Base-by-base conservation (phyloP, 2,329 filamentous ascomycete species). In the Madurella fahalii region DNA sequence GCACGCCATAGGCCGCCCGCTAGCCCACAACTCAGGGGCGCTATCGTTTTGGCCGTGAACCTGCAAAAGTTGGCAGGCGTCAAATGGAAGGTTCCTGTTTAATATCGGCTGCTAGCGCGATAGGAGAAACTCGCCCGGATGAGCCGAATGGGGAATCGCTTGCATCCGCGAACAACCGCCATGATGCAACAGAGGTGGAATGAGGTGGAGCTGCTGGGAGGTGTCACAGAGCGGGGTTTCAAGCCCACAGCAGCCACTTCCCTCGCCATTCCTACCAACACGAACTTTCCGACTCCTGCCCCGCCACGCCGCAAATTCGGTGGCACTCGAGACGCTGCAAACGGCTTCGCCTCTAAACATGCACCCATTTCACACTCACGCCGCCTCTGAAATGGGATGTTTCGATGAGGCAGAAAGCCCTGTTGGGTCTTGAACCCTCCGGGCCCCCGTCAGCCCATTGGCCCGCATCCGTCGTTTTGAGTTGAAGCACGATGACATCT, bases 301-400 rank as follows among this genome's bases (percentile, higher is more conserved):
- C 17, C 9, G 13, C 50, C 42, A 34, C 40, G 52, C 55, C 52
- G 43, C 34, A 47, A 32, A 42, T 18, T 18, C 16, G 16, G 52
- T 41, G 50, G 40, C 49, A 48, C 49, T 40, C 45, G 41, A 39
- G 47, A 52, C 48, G 41, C 47, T 47, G 45, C 39, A 32, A 43
- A 47, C 16, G 30, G 52, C 52, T 52, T 47, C 45, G 55, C 55
- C 47, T 46, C 54, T 32, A 30, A 47, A 25, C 25, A 37, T 30
- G 8, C 16, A 17, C 31, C 31, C 7, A 12, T 34, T 34, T 34
- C 7, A 50, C 16, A 13, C 4, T 20, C 25, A 40, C 47, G 53
- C 44, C 53, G 45, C 39, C 39, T 44, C 32, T 13, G 25, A 31
- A 45, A 32, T 37, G 8, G 13, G 8, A 11, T 40, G 34, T 25